Base-by-base conservation (phyloP, 768 basidiomycete genomes). In the Leccinellum luteum region DNA sequence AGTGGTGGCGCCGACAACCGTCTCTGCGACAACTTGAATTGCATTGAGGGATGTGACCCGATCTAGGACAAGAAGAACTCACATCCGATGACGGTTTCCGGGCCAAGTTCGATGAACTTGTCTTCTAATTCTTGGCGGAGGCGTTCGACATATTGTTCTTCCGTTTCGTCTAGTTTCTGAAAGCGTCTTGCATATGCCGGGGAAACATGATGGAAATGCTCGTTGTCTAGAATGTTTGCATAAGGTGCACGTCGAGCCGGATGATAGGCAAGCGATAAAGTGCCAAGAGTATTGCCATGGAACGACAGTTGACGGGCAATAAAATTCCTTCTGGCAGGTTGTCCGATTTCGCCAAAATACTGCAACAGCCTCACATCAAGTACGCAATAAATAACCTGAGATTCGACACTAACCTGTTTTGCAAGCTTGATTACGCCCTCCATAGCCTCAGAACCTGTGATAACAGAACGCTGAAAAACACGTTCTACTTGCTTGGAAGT, bases 101-200 rank as follows among this genome's bases (percentile, higher is more conserved):
- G 82, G 5, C 93, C 94, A 15, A 94, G 76, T 67, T 87, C 88
- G 50, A 87, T 70, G 70, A 94, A 92, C 68, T 94, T 94, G 61
- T 85, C 82, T 64, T 96, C 94, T 3, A 96, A 77, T 70, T 96
- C 93, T 59, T 89, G 78, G 32, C 84, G 78, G 34, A 94, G 78
- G 25, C 91, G 80, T 57, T 86, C 82, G 1, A 92, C 89, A 60
- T 94, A 95, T 64, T 89, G 79, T 54, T 85, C 89, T 62, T 89
- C 89, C 2, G 82, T 83, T 72, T 96, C 94, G 23, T 80, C 82
- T 3, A 76, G 66, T 13, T 72, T 78, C 68, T 89, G 79, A 74
- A 91, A 91, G n/a, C 92, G 85, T 62, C 84, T 86, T 1, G 88
- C 85, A 68, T 89, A 94, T 9, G 93, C 94, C 0, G 93, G 93